These are phyloP conservation scores for Papiliotrema fonsecae DNA, from an alignment of 1,284 basidiomycete genomes.

Conservation along the genomic window DNA sequence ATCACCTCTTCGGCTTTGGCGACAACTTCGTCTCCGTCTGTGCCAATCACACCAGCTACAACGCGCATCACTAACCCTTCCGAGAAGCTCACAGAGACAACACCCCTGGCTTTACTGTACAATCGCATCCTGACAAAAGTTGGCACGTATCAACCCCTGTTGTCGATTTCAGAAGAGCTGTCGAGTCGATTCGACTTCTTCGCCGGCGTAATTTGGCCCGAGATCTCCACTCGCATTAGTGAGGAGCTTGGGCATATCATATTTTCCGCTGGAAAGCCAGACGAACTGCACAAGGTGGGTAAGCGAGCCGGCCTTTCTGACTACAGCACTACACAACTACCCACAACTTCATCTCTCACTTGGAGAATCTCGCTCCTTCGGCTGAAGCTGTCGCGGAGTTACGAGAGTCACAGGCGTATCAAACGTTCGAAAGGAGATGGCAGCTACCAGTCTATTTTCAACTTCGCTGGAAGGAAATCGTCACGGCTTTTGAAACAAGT, in stretches of 20 bases:
- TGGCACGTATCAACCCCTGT: conserved; percentile 62
- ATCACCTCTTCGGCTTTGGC: conserved; percentile 26
- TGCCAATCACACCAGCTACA: conserved; percentile 34
- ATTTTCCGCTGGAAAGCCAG: conserved; percentile 84
- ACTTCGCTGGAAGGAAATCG: conserved; percentile 92
- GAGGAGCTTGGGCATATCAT: conserved; percentile 74
- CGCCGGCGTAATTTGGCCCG: conserved; percentile 81
- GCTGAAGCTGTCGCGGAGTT: conserved; percentile 63
- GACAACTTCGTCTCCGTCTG: conserved; percentile 16
- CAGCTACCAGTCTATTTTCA: conserved; percentile 97
- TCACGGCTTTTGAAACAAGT: conserved; percentile 65
- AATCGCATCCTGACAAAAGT: conserved; percentile 78
- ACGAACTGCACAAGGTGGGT: conserved; percentile 78
- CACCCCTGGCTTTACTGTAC: conserved; percentile 62
- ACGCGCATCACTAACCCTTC: conserved; percentile 17
- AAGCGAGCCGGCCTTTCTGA: not conserved
- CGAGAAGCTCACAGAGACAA: conserved; percentile 12
- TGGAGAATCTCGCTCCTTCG: conserved; percentile 79
- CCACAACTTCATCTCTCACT: conserved; percentile 73
- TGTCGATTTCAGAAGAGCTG: conserved; percentile 65
- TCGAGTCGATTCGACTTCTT: conserved; percentile 68
- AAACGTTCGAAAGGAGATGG: conserved; percentile 78
- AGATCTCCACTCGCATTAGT: conserved; percentile 71
- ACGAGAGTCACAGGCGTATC: conserved; percentile 65
- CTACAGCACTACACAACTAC: conserved; percentile 74